Conservation (phyloP, 441 rosid genomes). For the Populus hybrid region DNA sequence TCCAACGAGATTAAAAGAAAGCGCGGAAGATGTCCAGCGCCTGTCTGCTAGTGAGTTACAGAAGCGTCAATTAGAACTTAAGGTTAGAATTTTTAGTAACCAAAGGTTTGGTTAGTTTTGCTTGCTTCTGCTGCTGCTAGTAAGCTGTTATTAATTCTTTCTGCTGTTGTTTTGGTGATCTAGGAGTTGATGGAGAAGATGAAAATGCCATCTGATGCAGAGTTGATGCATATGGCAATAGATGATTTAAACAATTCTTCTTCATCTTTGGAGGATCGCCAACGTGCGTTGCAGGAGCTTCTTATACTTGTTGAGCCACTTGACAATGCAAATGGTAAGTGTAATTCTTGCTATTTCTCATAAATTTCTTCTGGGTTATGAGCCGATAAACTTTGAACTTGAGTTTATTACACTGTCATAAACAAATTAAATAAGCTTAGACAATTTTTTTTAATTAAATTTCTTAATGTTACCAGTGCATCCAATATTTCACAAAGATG, state of each 20-base stretch:
- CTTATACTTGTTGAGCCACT: conserved; percentile 82
- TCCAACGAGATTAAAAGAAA: conserved; percentile 71
- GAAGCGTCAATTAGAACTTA: conserved; percentile 70
- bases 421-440: not conserved
- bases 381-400: not conserved
- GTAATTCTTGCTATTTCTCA: not conserved
- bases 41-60: conserved; percentile 59
- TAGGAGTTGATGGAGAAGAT: conserved; percentile 76
- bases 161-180: conserved; percentile 8
- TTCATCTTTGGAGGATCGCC: conserved; percentile 62
- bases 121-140: not conserved
- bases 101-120: not conserved
- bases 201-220: conserved; percentile 76
- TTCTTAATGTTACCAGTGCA: not conserved
- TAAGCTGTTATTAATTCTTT: not conserved
- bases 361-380: not conserved
- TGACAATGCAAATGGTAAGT: conserved; percentile 86
- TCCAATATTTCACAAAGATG: not conserved
- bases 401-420: not conserved
- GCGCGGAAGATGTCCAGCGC: conserved; percentile 60
- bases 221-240: conserved; percentile 72
- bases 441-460: not conserved
- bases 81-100: conserved; percentile 35
- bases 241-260: conserved; percentile 70
- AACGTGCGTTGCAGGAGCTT: conserved; percentile 81